Percentiles rank a stretch among this genome's conserved stretches.
phyloP scores from a whole-genome alignment of 768 basidiomycete species.

The Suillus hirtellus region DNA sequence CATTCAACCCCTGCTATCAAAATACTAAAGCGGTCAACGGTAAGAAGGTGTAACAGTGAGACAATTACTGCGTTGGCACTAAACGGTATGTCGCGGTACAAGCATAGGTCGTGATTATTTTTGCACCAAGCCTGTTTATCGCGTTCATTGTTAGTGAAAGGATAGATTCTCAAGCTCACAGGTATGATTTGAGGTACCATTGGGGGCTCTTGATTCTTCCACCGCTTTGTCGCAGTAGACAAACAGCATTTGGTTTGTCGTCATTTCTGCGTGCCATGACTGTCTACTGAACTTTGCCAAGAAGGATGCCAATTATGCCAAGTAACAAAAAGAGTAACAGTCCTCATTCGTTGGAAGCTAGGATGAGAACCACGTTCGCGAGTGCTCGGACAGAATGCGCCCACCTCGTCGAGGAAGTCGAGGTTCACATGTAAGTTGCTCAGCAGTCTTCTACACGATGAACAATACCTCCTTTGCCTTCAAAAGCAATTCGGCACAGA shows the following conservation, averaged over 20 bases:
- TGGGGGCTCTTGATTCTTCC: neutral
- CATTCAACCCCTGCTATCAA: neutral
- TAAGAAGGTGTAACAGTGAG: neutral
- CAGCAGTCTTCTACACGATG: neutral
- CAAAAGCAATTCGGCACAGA: conserved; percentile 23
- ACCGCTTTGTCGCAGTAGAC: neutral
- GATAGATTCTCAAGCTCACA: neutral
- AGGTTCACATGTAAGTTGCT: conserved; percentile 26
- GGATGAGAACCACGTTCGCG: conserved; percentile 20
- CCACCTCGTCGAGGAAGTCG: conserved; percentile 26
- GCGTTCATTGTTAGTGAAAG: neutral
- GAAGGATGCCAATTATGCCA: neutral
- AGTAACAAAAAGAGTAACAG: neutral
- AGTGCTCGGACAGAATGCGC: conserved; percentile 15
- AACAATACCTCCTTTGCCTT: neutral
- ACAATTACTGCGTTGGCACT: neutral
- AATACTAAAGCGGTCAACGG: neutral
- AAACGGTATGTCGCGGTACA: neutral
- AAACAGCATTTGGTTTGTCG: neutral
- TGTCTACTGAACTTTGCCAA: neutral
- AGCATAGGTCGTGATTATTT: neutral
- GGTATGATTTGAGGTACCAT: neutral
- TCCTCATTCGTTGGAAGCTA: conserved; percentile 21
- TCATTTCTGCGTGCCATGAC: neutral
- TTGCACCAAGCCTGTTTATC: neutral